Evolutionary conservation across 75 land plant species (phyloP).

Genomic region (Pseudotsuga menziesii): DNA sequence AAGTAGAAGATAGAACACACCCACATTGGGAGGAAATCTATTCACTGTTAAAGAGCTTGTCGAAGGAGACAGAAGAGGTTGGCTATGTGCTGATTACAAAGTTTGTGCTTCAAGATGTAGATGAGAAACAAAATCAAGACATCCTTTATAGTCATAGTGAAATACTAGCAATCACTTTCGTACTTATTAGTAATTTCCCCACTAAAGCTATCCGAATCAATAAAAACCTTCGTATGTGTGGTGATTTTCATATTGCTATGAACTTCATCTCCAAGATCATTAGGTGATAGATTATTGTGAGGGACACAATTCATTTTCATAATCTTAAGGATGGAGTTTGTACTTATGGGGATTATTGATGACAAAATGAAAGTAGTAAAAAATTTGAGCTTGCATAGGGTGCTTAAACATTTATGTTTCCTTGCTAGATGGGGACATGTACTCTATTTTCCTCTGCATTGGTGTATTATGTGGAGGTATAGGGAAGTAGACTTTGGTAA

Average conservation of each 20-base stretch:
- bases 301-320: slow-evolving; percentile 76
- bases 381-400: background rate
- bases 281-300: slow-evolving; percentile 54
- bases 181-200: slow-evolving; percentile 54
- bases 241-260: slow-evolving; percentile 61
- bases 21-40: slow-evolving; percentile 36
- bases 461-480: no score
- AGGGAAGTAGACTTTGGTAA: no score
- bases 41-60: slow-evolving; percentile 37
- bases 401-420: background rate
- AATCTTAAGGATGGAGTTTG: slow-evolving; percentile 71
- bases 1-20: slow-evolving; percentile 47
- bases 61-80: slow-evolving; percentile 43
- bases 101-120: slow-evolving; percentile 50
- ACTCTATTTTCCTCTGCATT: no score
- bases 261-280: slow-evolving; percentile 62
- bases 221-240: slow-evolving; percentile 74
- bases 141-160: slow-evolving; percentile 61
- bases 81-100: slow-evolving; percentile 55
- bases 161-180: slow-evolving; percentile 78
- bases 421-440: background rate
- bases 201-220: slow-evolving; percentile 58
- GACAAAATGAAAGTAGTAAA: slow-evolving; percentile 5
- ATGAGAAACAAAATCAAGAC: slow-evolving; percentile 49
- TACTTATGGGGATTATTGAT: slow-evolving; percentile 77